Evolutionary conservation across 768 basidiomycete species (phyloP).

Genomic region (Lentinula aciculospora): DNA sequence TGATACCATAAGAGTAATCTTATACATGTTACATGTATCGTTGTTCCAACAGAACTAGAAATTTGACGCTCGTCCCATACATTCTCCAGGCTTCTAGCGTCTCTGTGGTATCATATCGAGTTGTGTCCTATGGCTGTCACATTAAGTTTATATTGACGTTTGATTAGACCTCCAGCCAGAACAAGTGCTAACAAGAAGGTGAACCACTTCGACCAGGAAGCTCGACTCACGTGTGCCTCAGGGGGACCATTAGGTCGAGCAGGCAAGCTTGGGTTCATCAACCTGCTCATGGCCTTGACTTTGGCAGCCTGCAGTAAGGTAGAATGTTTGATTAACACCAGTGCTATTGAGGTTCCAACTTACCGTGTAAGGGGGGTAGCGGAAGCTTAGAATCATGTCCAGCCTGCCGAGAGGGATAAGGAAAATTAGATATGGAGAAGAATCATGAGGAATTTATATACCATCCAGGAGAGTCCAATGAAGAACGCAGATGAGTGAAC

Average conservation of each 20-base stretch:
- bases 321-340: neutral
- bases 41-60: neutral
- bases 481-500: conserved; percentile 71
- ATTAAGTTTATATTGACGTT: conserved; percentile 2
- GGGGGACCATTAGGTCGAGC: conserved; percentile 40
- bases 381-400: conserved; percentile 41
- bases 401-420: conserved; percentile 26
- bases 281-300: conserved; percentile 20
- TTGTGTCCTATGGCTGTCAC: neutral
- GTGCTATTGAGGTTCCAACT: neutral
- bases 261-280: conserved; percentile 31
- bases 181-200: conserved; percentile 35
- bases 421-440: conserved; percentile 11
- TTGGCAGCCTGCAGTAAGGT: conserved; percentile 22
- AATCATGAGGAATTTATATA: conserved; percentile 20
- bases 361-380: conserved; percentile 60
- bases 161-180: conserved; percentile 20
- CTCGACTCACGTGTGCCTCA: conserved; percentile 10
- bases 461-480: conserved; percentile 56
- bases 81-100: too few relatives aligned
- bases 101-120: neutral
- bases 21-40: too few relatives aligned
- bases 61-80: too few relatives aligned
- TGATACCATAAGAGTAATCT: too few relatives aligned
- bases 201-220: conserved; percentile 43